Evolutionary conservation across 2,329 filamentous ascomycete genomes (phyloP).

Genomic region (Cladosporium sp.): DNA sequence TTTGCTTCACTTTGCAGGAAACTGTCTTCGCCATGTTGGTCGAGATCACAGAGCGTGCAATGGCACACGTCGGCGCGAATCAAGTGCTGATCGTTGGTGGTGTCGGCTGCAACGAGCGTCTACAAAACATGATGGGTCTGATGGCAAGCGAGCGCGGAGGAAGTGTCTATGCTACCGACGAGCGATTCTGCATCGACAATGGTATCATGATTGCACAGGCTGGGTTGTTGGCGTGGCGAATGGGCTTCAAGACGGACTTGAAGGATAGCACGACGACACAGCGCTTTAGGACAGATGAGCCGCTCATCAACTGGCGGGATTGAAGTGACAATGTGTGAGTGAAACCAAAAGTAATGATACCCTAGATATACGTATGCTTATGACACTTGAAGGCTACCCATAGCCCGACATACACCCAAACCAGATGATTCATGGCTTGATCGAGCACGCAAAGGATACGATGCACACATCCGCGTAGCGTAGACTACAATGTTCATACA

Average conservation of each 20-base stretch:
- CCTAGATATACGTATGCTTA: slow-evolving; percentile 12
- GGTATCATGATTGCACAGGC: slow-evolving; percentile 99
- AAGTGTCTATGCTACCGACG: slow-evolving; percentile 90
- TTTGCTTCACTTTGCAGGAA: slow-evolving; percentile 95
- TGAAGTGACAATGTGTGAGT: slow-evolving; percentile 24
- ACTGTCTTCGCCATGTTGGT: slow-evolving; percentile 97
- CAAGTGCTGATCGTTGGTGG: slow-evolving; percentile 96
- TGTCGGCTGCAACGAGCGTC: slow-evolving; percentile 88
- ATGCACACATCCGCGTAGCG: too few species aligned
- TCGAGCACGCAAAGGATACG: too few species aligned
- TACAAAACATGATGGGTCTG: slow-evolving; percentile 97
- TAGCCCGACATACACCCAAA: neutral
- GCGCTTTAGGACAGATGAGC: slow-evolving; percentile 54
- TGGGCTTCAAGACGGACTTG: slow-evolving; percentile 74
- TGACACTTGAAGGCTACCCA: neutral
- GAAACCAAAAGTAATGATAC: slow-evolving; percentile 13
- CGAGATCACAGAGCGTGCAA: slow-evolving; percentile 96
- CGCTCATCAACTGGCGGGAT: slow-evolving; percentile 53
- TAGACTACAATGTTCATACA: too few species aligned
- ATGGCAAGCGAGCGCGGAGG: slow-evolving; percentile 91
- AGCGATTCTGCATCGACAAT: slow-evolving; percentile 98
- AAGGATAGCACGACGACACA: slow-evolving; percentile 73
- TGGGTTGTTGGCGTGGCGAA: slow-evolving; percentile 80
- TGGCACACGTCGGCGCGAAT: slow-evolving; percentile 90
- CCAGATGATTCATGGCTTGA: too few species aligned